Evolutionary conservation across 192 early-diverging fungal genomes (phyloP).

Genomic region (Podochytrium sp.): DNA sequence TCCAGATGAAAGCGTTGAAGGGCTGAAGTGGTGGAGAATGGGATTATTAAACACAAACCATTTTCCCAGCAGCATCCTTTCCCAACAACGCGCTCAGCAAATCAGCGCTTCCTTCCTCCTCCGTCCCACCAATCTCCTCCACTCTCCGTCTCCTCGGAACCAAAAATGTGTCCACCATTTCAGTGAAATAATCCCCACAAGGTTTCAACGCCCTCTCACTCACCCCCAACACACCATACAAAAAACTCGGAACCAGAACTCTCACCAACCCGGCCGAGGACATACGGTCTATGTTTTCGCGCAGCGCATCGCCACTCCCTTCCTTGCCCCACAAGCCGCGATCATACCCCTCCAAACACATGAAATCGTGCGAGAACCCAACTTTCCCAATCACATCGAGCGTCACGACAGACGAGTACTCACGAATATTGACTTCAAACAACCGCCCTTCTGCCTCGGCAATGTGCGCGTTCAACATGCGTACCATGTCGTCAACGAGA

Average conservation of each 20-base stretch:
- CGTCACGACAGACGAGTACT: not conserved
- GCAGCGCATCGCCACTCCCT: not conserved
- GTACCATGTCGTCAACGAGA: not conserved
- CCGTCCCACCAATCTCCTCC: not conserved
- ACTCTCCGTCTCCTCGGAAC: not conserved
- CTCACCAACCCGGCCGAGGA: not conserved
- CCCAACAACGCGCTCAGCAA: not conserved
- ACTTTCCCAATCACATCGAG: slow-evolving; percentile 9
- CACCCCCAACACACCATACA: not conserved
- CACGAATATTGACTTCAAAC: not conserved
- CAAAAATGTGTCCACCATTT: not conserved
- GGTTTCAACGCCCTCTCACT: not conserved
- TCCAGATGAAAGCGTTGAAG: too few relatives aligned
- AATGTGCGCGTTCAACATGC: slow-evolving; percentile 2
- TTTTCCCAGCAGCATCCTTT: not conserved
- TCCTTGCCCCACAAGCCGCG: not conserved
- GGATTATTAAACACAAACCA: not conserved
- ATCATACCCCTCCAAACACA: not conserved
- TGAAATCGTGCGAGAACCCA: slow-evolving; percentile 1
- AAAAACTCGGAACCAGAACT: not conserved
- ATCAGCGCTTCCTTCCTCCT: slow-evolving; percentile 2
- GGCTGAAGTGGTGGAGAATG: too few relatives aligned
- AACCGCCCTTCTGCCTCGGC: not conserved
- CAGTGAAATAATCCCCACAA: not conserved
- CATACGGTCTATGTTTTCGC: not conserved